phyloP scores from a whole-genome alignment of 2,329 filamentous ascomycete species.

The Epichloe bromicola region DNA sequence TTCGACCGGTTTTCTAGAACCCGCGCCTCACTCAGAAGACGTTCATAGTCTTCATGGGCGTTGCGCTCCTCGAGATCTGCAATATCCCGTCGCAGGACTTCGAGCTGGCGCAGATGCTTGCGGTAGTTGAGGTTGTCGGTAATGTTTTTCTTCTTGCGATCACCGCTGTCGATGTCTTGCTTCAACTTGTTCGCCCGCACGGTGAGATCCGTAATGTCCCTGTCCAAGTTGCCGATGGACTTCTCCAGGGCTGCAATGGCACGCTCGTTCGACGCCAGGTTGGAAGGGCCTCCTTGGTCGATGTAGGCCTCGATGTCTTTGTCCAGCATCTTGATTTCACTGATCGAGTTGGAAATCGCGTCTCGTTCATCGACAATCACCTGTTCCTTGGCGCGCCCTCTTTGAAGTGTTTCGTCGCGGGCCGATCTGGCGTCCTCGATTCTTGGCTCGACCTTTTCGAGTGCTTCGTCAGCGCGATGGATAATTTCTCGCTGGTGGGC shows the following conservation, averaged over 20 bases:
- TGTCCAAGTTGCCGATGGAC: slow-evolving; percentile 51
- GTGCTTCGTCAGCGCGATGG: slow-evolving; percentile 54
- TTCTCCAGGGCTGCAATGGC: slow-evolving; percentile 57
- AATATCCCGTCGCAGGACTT: slow-evolving; percentile 57
- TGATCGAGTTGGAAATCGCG: slow-evolving; percentile 58
- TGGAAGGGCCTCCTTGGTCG: slow-evolving; percentile 58
- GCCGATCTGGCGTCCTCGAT: slow-evolving; percentile 62
- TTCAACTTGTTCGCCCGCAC: slow-evolving; percentile 65
- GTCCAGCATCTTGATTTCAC: slow-evolving; percentile 63
- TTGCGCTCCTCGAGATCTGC: slow-evolving; percentile 62
- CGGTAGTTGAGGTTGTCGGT: slow-evolving; percentile 80
- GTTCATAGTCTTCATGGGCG: slow-evolving; percentile 68
- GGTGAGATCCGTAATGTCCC: slow-evolving; percentile 53
- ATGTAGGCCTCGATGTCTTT: slow-evolving; percentile 70
- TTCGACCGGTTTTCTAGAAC: slow-evolving; percentile 56
- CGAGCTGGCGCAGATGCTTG: slow-evolving; percentile 55
- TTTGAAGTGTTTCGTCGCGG: slow-evolving; percentile 63
- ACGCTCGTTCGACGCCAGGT: slow-evolving; percentile 55
- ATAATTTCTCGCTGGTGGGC: slow-evolving; percentile 57
- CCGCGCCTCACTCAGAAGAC: slow-evolving; percentile 56
- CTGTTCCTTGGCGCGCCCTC: slow-evolving; percentile 60
- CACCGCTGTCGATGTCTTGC: slow-evolving; percentile 64
- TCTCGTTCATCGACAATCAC: slow-evolving; percentile 58
- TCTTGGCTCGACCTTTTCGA: slow-evolving; percentile 62
- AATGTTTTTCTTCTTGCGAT: slow-evolving; percentile 76